Conservation (phyloP, 1,284 basidiomycete species). For the Schizophyllum amplum region DNA sequence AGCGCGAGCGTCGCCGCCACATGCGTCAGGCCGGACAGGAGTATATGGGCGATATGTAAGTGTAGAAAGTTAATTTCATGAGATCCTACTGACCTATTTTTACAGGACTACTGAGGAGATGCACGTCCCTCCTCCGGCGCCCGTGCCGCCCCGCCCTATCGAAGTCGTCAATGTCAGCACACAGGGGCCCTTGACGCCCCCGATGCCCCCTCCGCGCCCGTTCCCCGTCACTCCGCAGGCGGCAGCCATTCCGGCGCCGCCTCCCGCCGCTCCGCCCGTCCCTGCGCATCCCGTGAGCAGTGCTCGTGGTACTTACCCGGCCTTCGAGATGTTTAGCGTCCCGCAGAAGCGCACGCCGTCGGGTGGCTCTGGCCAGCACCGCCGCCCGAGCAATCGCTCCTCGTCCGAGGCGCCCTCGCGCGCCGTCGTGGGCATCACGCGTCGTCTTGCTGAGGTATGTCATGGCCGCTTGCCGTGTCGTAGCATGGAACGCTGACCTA, state of each 20-base stretch:
- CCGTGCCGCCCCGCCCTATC: slow-evolving; percentile 3
- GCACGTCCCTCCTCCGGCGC: slow-evolving; percentile 2
- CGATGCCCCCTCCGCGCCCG: neutral
- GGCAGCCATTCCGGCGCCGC: neutral
- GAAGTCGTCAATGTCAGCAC: neutral
- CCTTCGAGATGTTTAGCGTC: slow-evolving; percentile 50
- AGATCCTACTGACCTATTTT: slow-evolving; percentile 1
- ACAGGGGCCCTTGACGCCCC: neutral
- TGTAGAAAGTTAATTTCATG: neutral
- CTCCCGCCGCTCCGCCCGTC: slow-evolving; percentile 11
- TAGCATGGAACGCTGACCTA: neutral
- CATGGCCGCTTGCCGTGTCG: neutral
- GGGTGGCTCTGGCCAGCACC: slow-evolving; percentile 26
- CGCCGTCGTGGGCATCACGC: slow-evolving; percentile 38
- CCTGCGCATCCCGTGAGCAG: slow-evolving; percentile 36
- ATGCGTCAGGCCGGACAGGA: slow-evolving; percentile 24
- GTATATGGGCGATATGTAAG: slow-evolving; percentile 12
- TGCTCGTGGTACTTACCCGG: slow-evolving; percentile 48
- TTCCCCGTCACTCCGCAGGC: neutral
- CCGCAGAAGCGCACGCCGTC: slow-evolving; percentile 17
- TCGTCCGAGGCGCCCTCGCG: slow-evolving; percentile 18
- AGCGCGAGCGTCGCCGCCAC: slow-evolving; percentile 43
- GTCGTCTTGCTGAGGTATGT: slow-evolving; percentile 41
- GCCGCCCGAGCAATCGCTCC: slow-evolving; percentile 22
- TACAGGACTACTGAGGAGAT: slow-evolving; percentile 1